phyloP scores from a whole-genome alignment of 345 rosid species.

The Eucalyptus erythrocorys region DNA sequence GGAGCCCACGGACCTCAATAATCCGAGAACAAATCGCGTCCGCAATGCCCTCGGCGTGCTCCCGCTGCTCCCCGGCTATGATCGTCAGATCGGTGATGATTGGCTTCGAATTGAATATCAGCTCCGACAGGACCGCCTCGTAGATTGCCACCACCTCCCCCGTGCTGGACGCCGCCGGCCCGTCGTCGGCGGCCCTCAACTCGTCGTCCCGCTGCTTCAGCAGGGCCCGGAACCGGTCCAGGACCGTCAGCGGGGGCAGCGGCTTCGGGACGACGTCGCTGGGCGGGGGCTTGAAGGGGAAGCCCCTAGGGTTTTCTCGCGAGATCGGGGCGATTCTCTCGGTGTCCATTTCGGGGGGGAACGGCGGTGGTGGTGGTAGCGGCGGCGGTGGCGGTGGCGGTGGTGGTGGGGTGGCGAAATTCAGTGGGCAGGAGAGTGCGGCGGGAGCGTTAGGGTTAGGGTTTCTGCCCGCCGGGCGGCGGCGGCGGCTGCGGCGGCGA shows the following conservation, averaged over 20 bases:
- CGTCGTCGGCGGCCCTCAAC: conserved; percentile 10
- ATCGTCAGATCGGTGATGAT: conserved; percentile 95
- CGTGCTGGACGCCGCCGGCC: conserved; percentile 1
- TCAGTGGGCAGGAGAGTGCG: neutral
- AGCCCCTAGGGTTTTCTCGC: conserved; percentile 22
- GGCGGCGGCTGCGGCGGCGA: neutral
- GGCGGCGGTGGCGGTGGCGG: neutral
- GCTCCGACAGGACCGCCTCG: conserved; percentile 53
- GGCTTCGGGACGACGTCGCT: conserved; percentile 54
- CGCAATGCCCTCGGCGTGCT: conserved; percentile 74
- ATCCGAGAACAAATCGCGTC: conserved; percentile 80
- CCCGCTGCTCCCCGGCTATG: conserved; percentile 85
- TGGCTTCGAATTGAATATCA: conserved; percentile 91
- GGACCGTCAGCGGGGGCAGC: conserved; percentile 22
- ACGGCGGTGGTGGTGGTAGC: neutral
- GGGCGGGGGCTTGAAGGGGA: conserved; percentile 26
- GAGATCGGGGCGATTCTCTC: conserved; percentile 1
- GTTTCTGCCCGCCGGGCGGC: neutral
- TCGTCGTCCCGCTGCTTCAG: conserved; percentile 58
- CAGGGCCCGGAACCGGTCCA: conserved; percentile 55
- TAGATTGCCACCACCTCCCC: conserved; percentile 72
- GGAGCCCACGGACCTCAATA: conserved; percentile 48
- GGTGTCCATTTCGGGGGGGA: neutral
- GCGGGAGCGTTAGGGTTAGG: neutral
- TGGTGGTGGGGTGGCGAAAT: neutral